These are phyloP conservation scores for Trebouxia gelatinosa DNA, from an alignment of 163 green algal species.

Conservation along the genomic window DNA sequence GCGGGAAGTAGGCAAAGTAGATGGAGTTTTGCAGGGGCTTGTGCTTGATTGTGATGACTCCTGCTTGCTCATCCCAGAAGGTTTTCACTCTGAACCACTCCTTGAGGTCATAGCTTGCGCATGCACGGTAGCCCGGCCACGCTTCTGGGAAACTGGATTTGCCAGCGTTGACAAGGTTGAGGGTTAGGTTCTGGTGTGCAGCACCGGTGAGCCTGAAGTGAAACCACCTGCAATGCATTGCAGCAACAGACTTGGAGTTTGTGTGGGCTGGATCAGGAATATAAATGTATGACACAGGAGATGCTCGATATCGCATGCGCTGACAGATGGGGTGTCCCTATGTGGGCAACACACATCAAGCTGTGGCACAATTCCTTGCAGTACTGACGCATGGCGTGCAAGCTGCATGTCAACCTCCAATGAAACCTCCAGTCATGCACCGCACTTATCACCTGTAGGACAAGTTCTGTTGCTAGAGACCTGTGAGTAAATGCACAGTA, in stretches of 20 bases:
- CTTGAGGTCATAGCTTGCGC: conserved; percentile 64
- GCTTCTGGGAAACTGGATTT: conserved; percentile 54
- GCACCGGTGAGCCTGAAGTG: conserved; percentile 67
- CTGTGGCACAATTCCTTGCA: too few relatives aligned
- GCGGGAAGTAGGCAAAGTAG: conserved; percentile 76
- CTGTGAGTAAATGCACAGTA: too few relatives aligned
- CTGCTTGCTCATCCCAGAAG: conserved; percentile 53
- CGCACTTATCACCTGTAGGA: too few relatives aligned
- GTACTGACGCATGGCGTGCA: too few relatives aligned
- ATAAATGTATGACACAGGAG: too few relatives aligned
- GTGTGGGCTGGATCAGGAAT: too few relatives aligned
- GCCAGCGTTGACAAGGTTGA: conserved; percentile 74
- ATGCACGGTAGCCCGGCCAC: conserved; percentile 70
- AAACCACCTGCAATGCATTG: conserved; percentile 72
- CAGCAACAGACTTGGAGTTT: too few relatives aligned
- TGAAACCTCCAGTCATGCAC: too few relatives aligned
- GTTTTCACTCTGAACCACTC: conserved; percentile 70
- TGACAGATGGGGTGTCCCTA: too few relatives aligned
- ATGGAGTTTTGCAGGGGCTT: conserved; percentile 54
- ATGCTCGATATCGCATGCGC: too few relatives aligned
- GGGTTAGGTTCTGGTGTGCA: conserved; percentile 34
- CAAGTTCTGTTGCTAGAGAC: too few relatives aligned
- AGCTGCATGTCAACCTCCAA: neutral
- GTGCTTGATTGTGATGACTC: conserved; percentile 61
- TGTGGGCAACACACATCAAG: too few relatives aligned